A percentile compares a stretch with the other conserved stretches of the same genome.
Conservation (phyloP, 805 yeast species). For the Wickerhamiella nectarea region DNA sequence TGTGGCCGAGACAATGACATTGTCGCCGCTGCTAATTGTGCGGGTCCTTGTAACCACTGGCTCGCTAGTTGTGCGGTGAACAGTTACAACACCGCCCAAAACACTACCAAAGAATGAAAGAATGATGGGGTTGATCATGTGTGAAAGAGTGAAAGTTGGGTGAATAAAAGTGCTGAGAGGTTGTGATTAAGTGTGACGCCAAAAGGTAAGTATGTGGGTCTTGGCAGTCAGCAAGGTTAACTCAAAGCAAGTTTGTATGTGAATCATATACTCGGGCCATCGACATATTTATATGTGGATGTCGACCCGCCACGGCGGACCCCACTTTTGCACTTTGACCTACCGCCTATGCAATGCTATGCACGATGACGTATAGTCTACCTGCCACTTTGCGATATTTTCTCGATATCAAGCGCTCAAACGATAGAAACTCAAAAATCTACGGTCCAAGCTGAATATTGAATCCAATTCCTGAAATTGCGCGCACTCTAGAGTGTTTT, state of each 20-base stretch:
- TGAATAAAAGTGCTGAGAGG: not conserved
- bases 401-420: no score
- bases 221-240: not conserved
- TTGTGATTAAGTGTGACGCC: not conserved
- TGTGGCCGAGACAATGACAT: constrained; percentile 12
- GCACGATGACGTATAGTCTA: not conserved
- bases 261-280: no score
- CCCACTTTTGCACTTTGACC: not conserved
- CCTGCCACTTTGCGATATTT: not conserved
- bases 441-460: no score
- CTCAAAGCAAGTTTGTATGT: not conserved
- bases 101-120: constrained; percentile 1
- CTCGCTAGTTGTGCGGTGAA: constrained; percentile 5
- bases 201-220: not conserved
- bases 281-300: not conserved
- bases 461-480: not conserved
- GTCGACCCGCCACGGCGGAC: not conserved
- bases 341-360: not conserved
- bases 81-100: constrained; percentile 7
- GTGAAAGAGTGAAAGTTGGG: not conserved
- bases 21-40: constrained; percentile 11
- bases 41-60: constrained; percentile 3
- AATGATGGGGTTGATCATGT: constrained; percentile 7
- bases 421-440: no score
- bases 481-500: no score